Percentiles rank a stretch among this genome's conserved stretches.
These are phyloP conservation scores for Hypoxylon rickii DNA, from an alignment of 495 filamentous ascomycete species.

Conservation along the genomic window DNA sequence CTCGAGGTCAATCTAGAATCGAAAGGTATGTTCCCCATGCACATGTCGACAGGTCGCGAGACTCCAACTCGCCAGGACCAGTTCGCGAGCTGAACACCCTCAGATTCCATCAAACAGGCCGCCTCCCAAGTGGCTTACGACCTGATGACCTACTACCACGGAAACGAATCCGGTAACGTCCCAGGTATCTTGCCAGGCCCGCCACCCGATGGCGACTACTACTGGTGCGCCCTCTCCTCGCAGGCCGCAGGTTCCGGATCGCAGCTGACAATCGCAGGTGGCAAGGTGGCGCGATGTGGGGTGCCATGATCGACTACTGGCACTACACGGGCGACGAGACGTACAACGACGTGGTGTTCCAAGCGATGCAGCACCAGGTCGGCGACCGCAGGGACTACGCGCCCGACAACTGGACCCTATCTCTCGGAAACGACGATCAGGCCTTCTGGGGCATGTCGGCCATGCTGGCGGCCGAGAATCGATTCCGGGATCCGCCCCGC, in stretches of 20 bases:
- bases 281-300: slow-evolving; percentile 77
- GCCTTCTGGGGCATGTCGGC: slow-evolving; percentile 76
- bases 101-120: slow-evolving; percentile 60
- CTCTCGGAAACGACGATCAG: slow-evolving; percentile 86
- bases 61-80: not conserved
- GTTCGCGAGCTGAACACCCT: not conserved
- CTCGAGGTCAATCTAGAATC: slow-evolving; percentile 36
- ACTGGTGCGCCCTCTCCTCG: slow-evolving; percentile 52
- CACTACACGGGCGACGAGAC: slow-evolving; percentile 70
- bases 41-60: too few relatives aligned
- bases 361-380: slow-evolving; percentile 71
- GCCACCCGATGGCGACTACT: slow-evolving; percentile 56
- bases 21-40: slow-evolving; percentile 24
- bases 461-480: slow-evolving; percentile 74
- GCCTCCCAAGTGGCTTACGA: slow-evolving; percentile 64
- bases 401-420: slow-evolving; percentile 71
- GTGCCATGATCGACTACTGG: slow-evolving; percentile 79
- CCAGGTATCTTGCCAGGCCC: slow-evolving; percentile 67
- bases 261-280: slow-evolving; percentile 53
- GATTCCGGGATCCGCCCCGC: slow-evolving; percentile 64
- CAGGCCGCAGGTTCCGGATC: too few relatives aligned
- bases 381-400: slow-evolving; percentile 70
- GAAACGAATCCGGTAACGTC: slow-evolving; percentile 62
- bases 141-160: slow-evolving; percentile 68
- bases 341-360: slow-evolving; percentile 65